Conservation (phyloP, 306 rosid genomes). For the Acacia acuminata region DNA sequence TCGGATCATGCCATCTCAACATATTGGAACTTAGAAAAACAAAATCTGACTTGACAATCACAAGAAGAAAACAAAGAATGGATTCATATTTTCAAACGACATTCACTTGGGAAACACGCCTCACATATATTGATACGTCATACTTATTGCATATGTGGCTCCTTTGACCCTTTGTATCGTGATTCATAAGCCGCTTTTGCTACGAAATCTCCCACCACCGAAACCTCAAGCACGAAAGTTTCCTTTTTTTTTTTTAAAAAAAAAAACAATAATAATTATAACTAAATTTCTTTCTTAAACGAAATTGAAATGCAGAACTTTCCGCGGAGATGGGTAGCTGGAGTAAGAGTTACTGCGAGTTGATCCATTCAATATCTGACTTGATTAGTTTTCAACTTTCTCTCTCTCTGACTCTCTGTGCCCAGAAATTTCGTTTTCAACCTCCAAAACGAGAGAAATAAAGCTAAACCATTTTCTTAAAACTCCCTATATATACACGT, state of each 20-base stretch:
- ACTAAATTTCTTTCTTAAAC: neutral
- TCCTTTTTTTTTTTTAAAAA: too few species aligned
- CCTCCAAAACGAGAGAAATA: neutral
- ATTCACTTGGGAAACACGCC: neutral
- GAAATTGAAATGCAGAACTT: neutral
- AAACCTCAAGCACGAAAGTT: neutral
- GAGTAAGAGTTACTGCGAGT: neutral
- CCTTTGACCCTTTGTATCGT: neutral
- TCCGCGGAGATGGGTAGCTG: neutral
- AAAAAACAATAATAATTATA: too few species aligned
- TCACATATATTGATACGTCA: neutral
- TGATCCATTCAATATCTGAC: neutral
- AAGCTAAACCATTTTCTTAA: neutral
- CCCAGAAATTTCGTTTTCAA: neutral
- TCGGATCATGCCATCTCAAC: neutral
- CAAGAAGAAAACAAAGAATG: neutral
- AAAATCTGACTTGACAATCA: neutral
- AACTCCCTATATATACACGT: neutral
- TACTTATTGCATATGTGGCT: neutral
- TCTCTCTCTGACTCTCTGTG: too few species aligned
- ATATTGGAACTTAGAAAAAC: neutral
- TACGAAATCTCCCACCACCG: neutral
- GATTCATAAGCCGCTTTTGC: neutral
- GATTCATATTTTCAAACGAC: neutral
- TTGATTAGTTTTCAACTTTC: neutral